Evolutionary conservation across 495 filamentous ascomycete species (phyloP).

Genomic region (Neurospora sp.): DNA sequence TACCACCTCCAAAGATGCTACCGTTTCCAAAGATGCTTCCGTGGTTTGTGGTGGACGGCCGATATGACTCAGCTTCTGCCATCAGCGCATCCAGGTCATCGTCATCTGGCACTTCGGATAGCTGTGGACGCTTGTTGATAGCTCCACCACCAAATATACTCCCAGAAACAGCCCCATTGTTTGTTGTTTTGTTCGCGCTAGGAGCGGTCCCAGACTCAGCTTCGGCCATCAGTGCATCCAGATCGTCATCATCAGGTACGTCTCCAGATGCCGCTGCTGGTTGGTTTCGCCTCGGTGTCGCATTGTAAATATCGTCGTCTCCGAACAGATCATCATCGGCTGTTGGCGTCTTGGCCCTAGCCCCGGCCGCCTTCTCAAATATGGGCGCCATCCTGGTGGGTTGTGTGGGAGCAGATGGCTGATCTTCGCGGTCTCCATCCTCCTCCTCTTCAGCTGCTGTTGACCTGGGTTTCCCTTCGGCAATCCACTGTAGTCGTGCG

Average conservation of each 20-base stretch:
- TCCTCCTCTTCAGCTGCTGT: conserved; percentile 44
- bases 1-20: conserved; percentile 15
- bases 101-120: conserved; percentile 25
- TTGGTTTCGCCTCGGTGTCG: conserved; percentile 21
- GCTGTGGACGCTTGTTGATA: neutral
- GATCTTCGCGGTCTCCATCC: conserved; percentile 20
- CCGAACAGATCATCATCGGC: conserved; percentile 25
- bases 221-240: conserved; percentile 43
- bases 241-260: conserved; percentile 37
- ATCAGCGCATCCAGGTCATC: conserved; percentile 46
- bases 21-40: neutral
- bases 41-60: neutral
- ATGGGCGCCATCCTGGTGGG: conserved; percentile 37
- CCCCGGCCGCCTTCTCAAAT: conserved; percentile 26
- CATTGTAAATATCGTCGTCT: conserved; percentile 34
- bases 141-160: conserved; percentile 26
- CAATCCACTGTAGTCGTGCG: conserved; percentile 64
- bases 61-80: conserved; percentile 34
- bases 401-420: conserved; percentile 12
- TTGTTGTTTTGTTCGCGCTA: neutral
- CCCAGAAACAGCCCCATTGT: neutral
- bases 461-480: conserved; percentile 53
- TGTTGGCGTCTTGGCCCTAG: conserved; percentile 19
- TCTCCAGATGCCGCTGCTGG: conserved; percentile 9
- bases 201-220: conserved; percentile 21